Evolutionary conservation across 202 grass and related monocot genomes (phyloP), one percentile per base, ranked within the genome.

Genomic region (Carex arenaria): DNA sequence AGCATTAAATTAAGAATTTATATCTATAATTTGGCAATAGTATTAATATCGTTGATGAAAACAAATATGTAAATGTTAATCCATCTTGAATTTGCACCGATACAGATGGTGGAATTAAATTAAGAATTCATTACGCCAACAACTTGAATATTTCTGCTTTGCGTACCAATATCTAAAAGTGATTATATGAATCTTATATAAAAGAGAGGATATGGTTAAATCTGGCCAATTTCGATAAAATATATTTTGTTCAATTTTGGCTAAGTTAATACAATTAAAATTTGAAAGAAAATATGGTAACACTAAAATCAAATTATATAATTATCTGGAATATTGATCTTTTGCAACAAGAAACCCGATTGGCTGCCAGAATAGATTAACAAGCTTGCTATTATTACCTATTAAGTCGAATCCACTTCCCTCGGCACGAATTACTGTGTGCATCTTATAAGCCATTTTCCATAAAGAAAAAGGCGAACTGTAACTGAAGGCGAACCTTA

Each of bases 1-100:
- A 49, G 68, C 68, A 72, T 72, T 73, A 20, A 73, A 73, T 73
- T 12, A 73, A 73, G 45, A 73, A 53, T 73, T 73, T 73, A 73
- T 73, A 10, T 70, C 11, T 73, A 51, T 53, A 53, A 52, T 52
- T 73, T 52, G 19, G 20, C 47, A 30, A 9, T 73, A 51, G 22
- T 30, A 47, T 15, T 53, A 49, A 53, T 73, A 4, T 52, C 53
- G 10, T 53, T 28, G 22, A 53, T 73, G 43, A 26, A 73, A 51
- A 73, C 7, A 42, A 26, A 73, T 51, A 51, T 51, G 51, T 28
- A 26, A 73, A 26, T 26, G 17, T 30, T 0, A 72, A 72, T 4
- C 8, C 67, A n/a, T 28, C n/a, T 51, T 72, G 69, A 52, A 52
- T 72, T 51, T 72, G 69, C 69, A 49, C 40, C 42, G 45, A 47